A percentile compares a stretch with the other conserved stretches of the same genome.
Evolutionary conservation across 352 stramenopile genomes (phyloP).

Genomic region (Phytophthora lateralis): DNA sequence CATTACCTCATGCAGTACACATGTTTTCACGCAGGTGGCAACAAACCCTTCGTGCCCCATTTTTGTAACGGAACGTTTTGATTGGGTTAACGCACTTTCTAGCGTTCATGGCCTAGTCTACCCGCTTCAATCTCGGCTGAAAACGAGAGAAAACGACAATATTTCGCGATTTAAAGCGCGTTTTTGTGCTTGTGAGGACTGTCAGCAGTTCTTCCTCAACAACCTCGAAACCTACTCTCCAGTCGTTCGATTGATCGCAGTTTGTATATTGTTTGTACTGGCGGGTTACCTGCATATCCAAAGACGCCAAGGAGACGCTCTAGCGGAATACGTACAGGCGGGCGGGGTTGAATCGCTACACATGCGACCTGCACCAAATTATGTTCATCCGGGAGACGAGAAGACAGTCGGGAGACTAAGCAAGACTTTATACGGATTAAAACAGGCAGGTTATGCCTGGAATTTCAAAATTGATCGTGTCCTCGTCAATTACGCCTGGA

Average conservation of each 20-base stretch:
- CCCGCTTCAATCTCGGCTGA: conserved; percentile 7
- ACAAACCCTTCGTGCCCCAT: conserved; percentile 4
- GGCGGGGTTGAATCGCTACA: neutral
- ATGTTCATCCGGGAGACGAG: neutral
- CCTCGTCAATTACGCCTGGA: too few relatives aligned
- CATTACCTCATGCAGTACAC: conserved; percentile 6
- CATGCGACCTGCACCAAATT: neutral
- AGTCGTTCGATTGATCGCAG: neutral
- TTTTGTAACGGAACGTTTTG: conserved; percentile 6
- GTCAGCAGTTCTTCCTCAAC: neutral
- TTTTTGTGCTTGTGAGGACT: conserved; percentile 1
- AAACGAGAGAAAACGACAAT: neutral
- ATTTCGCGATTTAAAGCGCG: neutral
- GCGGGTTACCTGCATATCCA: neutral
- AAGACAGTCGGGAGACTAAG: conserved; percentile 3
- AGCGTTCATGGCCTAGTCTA: neutral
- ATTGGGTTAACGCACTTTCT: neutral
- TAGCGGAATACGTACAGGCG: conserved; percentile 7
- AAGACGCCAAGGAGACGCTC: neutral
- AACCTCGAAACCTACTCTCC: neutral
- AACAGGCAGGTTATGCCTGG: too few relatives aligned
- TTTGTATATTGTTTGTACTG: neutral
- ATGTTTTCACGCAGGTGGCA: neutral
- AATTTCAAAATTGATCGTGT: too few relatives aligned
- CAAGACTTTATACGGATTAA: conserved; percentile 9